phyloP scores from a whole-genome alignment of 192 early-diverging fungal genomes.

The Dissophora ornata region DNA sequence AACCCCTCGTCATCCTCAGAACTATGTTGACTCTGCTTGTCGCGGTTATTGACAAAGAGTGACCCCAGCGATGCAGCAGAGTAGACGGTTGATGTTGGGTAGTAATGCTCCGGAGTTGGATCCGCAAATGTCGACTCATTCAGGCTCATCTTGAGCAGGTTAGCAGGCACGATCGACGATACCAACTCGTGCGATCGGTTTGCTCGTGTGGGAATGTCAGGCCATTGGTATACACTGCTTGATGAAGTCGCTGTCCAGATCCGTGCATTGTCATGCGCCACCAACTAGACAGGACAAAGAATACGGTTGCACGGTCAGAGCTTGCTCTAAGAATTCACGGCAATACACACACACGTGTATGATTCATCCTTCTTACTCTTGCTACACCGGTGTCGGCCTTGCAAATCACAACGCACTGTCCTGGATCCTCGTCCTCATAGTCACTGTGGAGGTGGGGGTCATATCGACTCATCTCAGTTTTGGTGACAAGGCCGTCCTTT shows the following conservation, averaged over 20 bases:
- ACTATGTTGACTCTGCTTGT: conserved; percentile 49
- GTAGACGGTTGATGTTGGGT: conserved; percentile 54
- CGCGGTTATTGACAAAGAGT: conserved; percentile 27
- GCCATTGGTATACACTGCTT: conserved; percentile 89
- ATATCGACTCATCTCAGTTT: conserved; percentile 71
- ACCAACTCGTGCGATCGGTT: conserved; percentile 43
- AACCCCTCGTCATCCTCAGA: conserved; percentile 50
- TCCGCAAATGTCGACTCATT: conserved; percentile 50
- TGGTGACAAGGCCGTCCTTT: conserved; percentile 91
- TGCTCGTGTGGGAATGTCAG: conserved; percentile 72
- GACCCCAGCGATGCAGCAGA: conserved; percentile 52
- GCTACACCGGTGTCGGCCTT: conserved; percentile 85
- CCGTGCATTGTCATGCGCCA: conserved; percentile 85
- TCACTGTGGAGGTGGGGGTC: conserved; percentile 26
- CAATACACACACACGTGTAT: too few relatives aligned
- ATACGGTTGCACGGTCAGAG: background rate
- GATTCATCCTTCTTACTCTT: conserved; percentile 63
- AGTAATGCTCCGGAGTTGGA: conserved; percentile 53
- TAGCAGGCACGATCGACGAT: conserved; percentile 55
- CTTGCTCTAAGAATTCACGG: too few relatives aligned
- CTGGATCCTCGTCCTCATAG: conserved; percentile 62
- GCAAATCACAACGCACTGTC: conserved; percentile 88
- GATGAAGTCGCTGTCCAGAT: conserved; percentile 93
- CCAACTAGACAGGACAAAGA: conserved; percentile 60
- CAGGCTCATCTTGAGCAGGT: conserved; percentile 60